Evolutionary conservation across 176 grass and related monocot genomes (phyloP).

Genomic region (Thinopyrum elongatum): DNA sequence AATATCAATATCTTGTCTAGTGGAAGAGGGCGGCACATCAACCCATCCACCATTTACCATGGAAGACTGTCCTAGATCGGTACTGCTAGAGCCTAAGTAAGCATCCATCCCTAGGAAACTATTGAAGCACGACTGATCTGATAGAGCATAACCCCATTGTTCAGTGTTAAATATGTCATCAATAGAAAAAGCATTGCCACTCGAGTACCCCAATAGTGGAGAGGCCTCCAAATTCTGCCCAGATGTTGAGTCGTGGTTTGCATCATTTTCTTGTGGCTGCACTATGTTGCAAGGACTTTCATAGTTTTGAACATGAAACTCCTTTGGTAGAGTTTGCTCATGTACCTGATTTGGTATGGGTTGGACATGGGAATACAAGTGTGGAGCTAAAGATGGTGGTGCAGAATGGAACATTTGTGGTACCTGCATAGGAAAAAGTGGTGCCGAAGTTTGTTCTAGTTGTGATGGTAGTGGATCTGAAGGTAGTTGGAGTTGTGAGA

Average conservation of each 20-base stretch:
- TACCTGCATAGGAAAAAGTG: background rate
- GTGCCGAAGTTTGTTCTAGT: background rate
- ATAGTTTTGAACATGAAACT: background rate
- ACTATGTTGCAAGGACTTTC: background rate
- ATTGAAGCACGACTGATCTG: background rate
- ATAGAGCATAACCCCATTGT: background rate
- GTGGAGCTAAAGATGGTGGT: background rate
- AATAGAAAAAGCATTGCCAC: background rate
- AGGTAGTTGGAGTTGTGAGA: background rate
- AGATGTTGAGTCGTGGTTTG: background rate
- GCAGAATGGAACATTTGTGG: background rate
- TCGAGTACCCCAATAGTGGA: background rate
- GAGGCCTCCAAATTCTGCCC: background rate
- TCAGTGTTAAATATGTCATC: background rate
- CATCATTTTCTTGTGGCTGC: background rate
- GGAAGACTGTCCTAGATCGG: background rate
- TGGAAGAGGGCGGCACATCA: background rate
- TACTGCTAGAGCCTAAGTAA: background rate
- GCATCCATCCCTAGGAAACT: background rate
- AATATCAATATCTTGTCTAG: background rate
- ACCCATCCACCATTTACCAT: constrained; percentile 2
- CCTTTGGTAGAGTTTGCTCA: background rate
- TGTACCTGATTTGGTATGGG: background rate
- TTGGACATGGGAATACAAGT: background rate
- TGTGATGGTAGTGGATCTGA: background rate